A percentile compares a stretch with the other conserved stretches of the same genome.
phyloP scores from a whole-genome alignment of 129 eudicot genomes.

The Escallonia rubra region DNA sequence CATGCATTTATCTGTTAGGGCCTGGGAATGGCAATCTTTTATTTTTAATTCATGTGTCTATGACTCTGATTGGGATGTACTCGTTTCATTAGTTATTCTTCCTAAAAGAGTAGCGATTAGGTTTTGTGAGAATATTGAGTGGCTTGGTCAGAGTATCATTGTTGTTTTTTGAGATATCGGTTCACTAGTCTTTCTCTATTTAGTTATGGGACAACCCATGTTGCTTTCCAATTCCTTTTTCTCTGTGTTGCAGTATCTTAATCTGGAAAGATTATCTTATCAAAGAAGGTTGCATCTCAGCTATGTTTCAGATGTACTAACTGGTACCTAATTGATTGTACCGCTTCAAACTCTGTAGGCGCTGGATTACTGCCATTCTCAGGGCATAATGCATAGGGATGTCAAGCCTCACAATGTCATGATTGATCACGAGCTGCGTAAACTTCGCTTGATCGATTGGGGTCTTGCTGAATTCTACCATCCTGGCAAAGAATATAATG shows the following conservation, averaged over 20 bases:
- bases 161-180: too few species aligned
- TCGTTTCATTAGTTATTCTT: too few species aligned
- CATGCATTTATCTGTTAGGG: too few species aligned
- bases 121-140: too few species aligned
- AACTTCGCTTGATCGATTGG: constrained; percentile 63
- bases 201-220: too few species aligned
- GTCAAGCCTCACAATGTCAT: constrained; percentile 69
- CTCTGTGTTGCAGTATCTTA: neutral
- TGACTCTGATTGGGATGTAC: too few species aligned
- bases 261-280: neutral
- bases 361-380: constrained; percentile 59
- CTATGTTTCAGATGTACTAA: neutral
- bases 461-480: constrained; percentile 68
- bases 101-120: too few species aligned
- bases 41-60: too few species aligned
- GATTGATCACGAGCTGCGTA: constrained; percentile 63
- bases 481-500: constrained; percentile 61
- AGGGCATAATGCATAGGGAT: constrained; percentile 70
- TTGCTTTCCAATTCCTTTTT: neutral
- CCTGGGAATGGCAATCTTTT: too few species aligned
- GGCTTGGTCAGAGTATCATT: too few species aligned
- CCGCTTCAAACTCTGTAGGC: constrained; percentile 29
- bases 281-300: neutral
- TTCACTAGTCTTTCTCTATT: too few species aligned
- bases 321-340: neutral